phyloP scores from a whole-genome alignment of 148 eudicot genomes.

The Polygonum maritimum region DNA sequence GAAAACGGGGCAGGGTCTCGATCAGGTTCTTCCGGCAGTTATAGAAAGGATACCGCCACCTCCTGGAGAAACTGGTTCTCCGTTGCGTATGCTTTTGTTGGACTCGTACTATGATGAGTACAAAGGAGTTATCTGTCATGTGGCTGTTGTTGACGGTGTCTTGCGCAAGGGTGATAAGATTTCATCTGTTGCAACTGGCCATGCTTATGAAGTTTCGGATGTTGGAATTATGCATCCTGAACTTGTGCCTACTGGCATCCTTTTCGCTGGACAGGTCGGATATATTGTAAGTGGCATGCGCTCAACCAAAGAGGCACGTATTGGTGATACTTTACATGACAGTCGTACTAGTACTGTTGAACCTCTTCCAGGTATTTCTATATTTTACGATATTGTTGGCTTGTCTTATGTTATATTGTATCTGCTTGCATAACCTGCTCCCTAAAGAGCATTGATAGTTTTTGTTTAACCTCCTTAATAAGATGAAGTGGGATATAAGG shows the following conservation, averaged over 20 bases:
- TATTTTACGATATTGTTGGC: background rate
- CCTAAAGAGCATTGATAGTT: background rate
- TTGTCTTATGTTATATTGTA: background rate
- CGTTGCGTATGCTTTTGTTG: constrained; percentile 84
- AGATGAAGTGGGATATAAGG: background rate
- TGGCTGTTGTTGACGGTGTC: constrained; percentile 87
- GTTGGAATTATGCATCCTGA: constrained; percentile 99
- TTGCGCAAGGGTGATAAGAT: constrained; percentile 80
- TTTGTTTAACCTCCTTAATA: background rate
- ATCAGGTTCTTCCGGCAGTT: constrained; percentile 86
- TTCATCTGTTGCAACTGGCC: constrained; percentile 81
- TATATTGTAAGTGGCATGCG: constrained; percentile 96
- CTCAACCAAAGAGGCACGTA: constrained; percentile 89
- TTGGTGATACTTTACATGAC: constrained; percentile 85
- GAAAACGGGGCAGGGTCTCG: constrained; percentile 91
- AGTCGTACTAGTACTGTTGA: constrained; percentile 43
- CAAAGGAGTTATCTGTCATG: constrained; percentile 96
- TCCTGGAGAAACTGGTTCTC: constrained; percentile 49
- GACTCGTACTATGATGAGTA: constrained; percentile 98
- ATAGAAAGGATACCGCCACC: constrained; percentile 89
- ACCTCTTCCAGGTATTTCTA: constrained; percentile 75
- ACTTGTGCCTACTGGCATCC: constrained; percentile 75
- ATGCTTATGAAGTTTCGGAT: constrained; percentile 75
- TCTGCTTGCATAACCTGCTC: background rate
- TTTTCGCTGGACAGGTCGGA: constrained; percentile 93